These are phyloP conservation scores for Talaromyces rugulosus DNA, from an alignment of 2,329 filamentous ascomycete genomes.

Conservation along the genomic window DNA sequence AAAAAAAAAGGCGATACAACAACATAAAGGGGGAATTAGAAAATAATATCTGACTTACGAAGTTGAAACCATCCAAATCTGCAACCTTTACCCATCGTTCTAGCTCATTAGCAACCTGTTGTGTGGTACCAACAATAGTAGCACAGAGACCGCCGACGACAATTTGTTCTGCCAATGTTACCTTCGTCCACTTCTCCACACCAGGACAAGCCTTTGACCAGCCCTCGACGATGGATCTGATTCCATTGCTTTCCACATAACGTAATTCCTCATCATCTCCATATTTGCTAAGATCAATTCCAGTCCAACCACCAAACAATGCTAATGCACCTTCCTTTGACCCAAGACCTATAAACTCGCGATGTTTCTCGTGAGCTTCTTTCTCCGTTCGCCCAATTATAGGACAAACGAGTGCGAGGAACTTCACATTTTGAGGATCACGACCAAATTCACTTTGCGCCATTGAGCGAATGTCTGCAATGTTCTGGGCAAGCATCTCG, in stretches of 20 bases:
- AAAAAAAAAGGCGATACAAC: too few species aligned
- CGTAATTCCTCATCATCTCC: conserved; percentile 56
- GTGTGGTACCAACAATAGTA: conserved; percentile 44
- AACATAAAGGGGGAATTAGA: too few species aligned
- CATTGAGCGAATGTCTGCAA: conserved; percentile 51
- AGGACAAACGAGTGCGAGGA: conserved; percentile 51
- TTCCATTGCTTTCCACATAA: conserved; percentile 49
- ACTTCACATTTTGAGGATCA: conserved; percentile 55
- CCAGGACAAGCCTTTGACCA: conserved; percentile 49
- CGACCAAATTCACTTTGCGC: conserved; percentile 47
- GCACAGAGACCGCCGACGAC: conserved; percentile 49
- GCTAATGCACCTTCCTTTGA: conserved; percentile 53
- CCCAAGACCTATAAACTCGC: conserved; percentile 50
- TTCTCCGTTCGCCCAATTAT: conserved; percentile 49
- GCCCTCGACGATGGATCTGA: conserved; percentile 47
- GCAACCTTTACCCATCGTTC: conserved; percentile 44
- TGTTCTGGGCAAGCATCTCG: conserved; percentile 45
- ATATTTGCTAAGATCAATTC: conserved; percentile 56
- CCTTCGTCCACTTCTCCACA: conserved; percentile 44
- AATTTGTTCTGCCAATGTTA: conserved; percentile 43
- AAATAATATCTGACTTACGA: conserved; percentile 16
- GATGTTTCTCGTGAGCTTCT: conserved; percentile 52
- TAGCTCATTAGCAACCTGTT: conserved; percentile 45
- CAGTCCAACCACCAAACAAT: conserved; percentile 56
- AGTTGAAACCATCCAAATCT: conserved; percentile 40